A percentile compares a stretch with the other conserved stretches of the same genome.
phyloP scores from a whole-genome alignment of 2,329 filamentous ascomycete species.

The Aotearoamyces nothofagi region DNA sequence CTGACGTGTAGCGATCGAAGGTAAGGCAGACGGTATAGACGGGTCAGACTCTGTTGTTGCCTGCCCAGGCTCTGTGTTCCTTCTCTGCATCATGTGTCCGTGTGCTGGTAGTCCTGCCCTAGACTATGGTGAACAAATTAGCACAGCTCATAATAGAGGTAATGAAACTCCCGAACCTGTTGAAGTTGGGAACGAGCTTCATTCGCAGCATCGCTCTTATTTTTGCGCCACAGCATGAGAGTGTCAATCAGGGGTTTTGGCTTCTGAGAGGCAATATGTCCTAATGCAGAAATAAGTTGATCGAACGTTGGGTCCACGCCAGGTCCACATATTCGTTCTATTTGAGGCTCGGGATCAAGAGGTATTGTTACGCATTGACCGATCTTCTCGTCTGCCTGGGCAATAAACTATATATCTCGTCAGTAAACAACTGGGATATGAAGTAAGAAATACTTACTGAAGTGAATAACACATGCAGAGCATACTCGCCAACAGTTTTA shows the following conservation, averaged over 20 bases:
- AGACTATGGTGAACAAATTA: conserved; percentile 10
- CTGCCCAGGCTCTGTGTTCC: conserved; percentile 54
- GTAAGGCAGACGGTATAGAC: conserved; percentile 6
- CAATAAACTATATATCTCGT: conserved; percentile 55
- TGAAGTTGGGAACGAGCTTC: conserved; percentile 46
- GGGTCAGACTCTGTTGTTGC: conserved; percentile 10
- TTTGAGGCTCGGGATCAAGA: conserved; percentile 65
- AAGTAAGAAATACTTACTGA: conserved; percentile 38
- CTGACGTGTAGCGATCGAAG: conserved; percentile 32
- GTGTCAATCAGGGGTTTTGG: conserved; percentile 92
- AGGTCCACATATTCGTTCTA: conserved; percentile 82
- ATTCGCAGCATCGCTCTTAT: conserved; percentile 78
- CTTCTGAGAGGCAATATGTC: conserved; percentile 86
- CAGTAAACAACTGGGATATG: conserved; percentile 14
- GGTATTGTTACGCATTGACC: conserved; percentile 72
- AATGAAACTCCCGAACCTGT: conserved; percentile 21
- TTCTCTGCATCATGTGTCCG: conserved; percentile 36
- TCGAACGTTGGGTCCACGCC: conserved; percentile 83
- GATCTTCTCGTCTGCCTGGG: conserved; percentile 91
- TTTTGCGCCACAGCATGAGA: conserved; percentile 96
- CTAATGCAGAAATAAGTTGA: conserved; percentile 82
- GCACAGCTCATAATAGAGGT: conserved; percentile 7
- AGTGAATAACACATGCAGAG: conserved; percentile 89
- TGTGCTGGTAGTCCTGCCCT: conserved; percentile 4
- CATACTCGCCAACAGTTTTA: conserved; percentile 96